Base-by-base conservation (phyloP, 495 filamentous ascomycete genomes). In the Xylaria venustula region DNA sequence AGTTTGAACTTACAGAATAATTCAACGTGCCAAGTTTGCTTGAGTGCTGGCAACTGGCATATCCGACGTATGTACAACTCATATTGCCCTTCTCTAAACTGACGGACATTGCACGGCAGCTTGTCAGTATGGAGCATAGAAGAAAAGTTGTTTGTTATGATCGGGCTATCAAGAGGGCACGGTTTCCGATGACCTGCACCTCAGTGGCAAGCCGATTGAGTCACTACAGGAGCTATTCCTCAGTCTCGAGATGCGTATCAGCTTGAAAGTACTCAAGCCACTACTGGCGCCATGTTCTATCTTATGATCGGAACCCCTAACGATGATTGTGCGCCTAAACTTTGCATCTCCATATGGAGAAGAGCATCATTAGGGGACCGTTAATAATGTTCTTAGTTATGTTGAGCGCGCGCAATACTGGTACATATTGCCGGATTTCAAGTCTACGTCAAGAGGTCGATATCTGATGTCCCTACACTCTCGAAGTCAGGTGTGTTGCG, bases 161-260 rank as follows among this genome's bases (percentile, higher is more conserved):
- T 5, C 67, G 77, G n/a, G 87, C 86, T 1, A 66, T 87, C 15
- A 62, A 68, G 20, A 76, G 80, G 42, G 85, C 86, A 20, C 67
- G 67, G 14, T 72, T 76, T 25, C 75, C 88, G 87, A 88, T 64
- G 69, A 72, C 36, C 78, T 82, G 60, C 63, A 69, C 22, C 69
- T 62, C 37, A 79, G 79, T 30, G 81, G 82, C 20, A 75, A 71
- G 28, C 73, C 76, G 1, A 62, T 83, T 44, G 87, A 87, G 7
- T 81, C 83, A 1, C 72, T 90, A 0, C 86, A 88, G 65, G 87
- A 87, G 15, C 78, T 90, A 5, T 85, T 87, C 0, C 75, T 90
- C 19, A 77, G 77, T 3, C 63, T 87, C 30, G 86, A 88, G 86
- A 89, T 62, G 75, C 76, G 17, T 88, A 88, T 73, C 74, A 83